phyloP scores from a whole-genome alignment of 352 stramenopile species.

The Phytophthora pluvialis region DNA sequence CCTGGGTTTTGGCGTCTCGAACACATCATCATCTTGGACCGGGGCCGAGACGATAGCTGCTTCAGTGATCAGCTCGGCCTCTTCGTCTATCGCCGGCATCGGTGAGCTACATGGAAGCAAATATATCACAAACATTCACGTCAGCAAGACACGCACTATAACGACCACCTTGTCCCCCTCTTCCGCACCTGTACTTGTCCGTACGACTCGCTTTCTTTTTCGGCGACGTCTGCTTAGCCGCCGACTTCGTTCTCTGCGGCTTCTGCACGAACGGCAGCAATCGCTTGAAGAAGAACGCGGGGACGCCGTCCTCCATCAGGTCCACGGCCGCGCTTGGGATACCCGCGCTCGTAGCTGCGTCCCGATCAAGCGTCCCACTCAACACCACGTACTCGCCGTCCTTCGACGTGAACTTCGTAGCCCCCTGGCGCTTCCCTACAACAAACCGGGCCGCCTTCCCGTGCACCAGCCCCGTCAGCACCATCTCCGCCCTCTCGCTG shows the following conservation, averaged over 20 bases:
- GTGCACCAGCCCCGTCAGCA: conserved; percentile 45
- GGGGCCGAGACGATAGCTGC: conserved; percentile 4
- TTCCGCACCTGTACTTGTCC: conserved; percentile 16
- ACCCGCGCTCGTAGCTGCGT: conserved; percentile 34
- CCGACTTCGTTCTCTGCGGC: conserved; percentile 5
- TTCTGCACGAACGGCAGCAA: conserved; percentile 34
- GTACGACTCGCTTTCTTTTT: conserved; percentile 16
- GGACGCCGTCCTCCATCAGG: conserved; percentile 62
- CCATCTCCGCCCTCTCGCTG: conserved; percentile 30
- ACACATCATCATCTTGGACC: conserved; percentile 11
- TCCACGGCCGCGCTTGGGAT: conserved; percentile 53
- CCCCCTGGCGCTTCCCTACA: conserved; percentile 49
- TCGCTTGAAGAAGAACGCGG: conserved; percentile 46
- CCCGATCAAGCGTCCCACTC: conserved; percentile 48
- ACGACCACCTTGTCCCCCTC: background rate
- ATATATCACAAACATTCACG: background rate
- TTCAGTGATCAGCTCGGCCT: conserved; percentile 3
- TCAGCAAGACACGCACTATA: background rate
- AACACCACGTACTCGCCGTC: conserved; percentile 50
- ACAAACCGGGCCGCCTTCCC: conserved; percentile 34
- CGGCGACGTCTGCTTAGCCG: background rate
- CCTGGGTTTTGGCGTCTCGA: conserved; percentile 22
- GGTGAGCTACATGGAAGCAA: conserved; percentile 12
- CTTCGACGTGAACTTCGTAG: conserved; percentile 49
- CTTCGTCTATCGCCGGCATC: conserved; percentile 14